Evolutionary conservation across 1,284 basidiomycete genomes (phyloP).

Genomic region (Fomes fomentarius): DNA sequence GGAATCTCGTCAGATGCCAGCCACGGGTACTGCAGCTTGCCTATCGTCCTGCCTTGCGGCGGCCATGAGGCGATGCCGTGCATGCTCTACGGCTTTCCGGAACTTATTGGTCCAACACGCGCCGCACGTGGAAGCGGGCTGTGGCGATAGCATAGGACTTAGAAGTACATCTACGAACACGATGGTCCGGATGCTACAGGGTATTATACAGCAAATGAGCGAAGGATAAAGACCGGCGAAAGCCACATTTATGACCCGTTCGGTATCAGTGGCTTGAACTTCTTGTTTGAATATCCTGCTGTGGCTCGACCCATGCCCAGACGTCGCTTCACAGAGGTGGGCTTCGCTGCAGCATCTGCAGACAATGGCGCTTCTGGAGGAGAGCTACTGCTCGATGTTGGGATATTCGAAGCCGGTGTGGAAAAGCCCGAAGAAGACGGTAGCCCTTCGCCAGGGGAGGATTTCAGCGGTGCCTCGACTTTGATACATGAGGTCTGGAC

Average conservation of each 20-base stretch:
- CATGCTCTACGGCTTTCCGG: constrained; percentile 1
- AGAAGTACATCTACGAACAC: constrained; percentile 1
- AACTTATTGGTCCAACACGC: constrained; percentile 6
- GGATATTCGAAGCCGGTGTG: not conserved
- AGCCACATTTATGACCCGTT: constrained; percentile 14
- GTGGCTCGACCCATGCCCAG: constrained; percentile 59
- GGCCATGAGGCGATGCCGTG: constrained; percentile 23
- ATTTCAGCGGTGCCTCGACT: not conserved
- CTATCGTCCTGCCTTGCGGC: constrained; percentile 17
- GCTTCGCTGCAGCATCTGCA: constrained; percentile 9
- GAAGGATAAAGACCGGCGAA: not conserved
- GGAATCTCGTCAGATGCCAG: constrained; percentile 12
- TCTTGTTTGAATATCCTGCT: constrained; percentile 65
- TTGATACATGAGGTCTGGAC: no score
- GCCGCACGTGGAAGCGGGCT: constrained; percentile 2
- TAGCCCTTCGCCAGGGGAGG: not conserved
- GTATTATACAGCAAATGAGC: not conserved
- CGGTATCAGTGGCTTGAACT: constrained; percentile 52
- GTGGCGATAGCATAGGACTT: constrained; percentile 5
- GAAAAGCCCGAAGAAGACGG: not conserved
- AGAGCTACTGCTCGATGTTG: not conserved
- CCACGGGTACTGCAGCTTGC: constrained; percentile 2
- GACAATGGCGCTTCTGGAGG: not conserved
- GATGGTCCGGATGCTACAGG: constrained; percentile 2
- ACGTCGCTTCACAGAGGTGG: constrained; percentile 49